A percentile compares a stretch with the other conserved stretches of the same genome.
Conservation (phyloP, 495 filamentous ascomycete genomes). For the Margaritispora aquatica region DNA sequence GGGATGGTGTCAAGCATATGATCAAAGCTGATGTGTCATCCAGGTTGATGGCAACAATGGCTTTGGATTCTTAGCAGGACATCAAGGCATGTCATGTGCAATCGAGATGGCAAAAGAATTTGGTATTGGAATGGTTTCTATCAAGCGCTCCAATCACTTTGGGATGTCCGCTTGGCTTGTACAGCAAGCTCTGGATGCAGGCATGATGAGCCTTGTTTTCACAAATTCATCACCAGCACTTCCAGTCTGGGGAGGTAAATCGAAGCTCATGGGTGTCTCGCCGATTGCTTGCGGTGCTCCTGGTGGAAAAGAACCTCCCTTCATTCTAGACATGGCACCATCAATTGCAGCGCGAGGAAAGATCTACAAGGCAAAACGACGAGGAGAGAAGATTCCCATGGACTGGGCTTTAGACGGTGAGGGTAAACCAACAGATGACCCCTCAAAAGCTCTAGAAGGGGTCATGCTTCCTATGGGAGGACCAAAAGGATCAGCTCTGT, state of each 20-base stretch:
- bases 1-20: not conserved
- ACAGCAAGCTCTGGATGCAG: conserved; percentile 63
- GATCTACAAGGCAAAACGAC: conserved; percentile 64
- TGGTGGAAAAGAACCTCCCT: conserved; percentile 41
- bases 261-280: conserved; percentile 66
- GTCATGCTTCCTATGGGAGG: conserved; percentile 80
- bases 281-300: conserved; percentile 75
- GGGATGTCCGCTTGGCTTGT: conserved; percentile 78
- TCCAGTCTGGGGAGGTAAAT: conserved; percentile 63
- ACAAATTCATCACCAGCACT: conserved; percentile 73
- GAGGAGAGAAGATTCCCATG: conserved; percentile 65
- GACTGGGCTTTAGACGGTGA: conserved; percentile 71
- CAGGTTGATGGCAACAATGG: conserved; percentile 60
- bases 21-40: conserved; percentile 13
- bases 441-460: conserved; percentile 55
- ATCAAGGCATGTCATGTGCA: conserved; percentile 54
- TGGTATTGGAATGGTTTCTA: conserved; percentile 66
- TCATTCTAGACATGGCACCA: conserved; percentile 78
- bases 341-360: conserved; percentile 67
- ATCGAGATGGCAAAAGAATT: conserved; percentile 56
- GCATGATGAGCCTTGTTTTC: conserved; percentile 72
- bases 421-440: conserved; percentile 64
- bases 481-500: conserved; percentile 64
- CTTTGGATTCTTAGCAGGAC: conserved; percentile 67
- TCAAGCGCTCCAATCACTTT: conserved; percentile 75